These are phyloP conservation scores for Podaxis mareebaensis DNA, from an alignment of 768 basidiomycete species.

Conservation along the genomic window DNA sequence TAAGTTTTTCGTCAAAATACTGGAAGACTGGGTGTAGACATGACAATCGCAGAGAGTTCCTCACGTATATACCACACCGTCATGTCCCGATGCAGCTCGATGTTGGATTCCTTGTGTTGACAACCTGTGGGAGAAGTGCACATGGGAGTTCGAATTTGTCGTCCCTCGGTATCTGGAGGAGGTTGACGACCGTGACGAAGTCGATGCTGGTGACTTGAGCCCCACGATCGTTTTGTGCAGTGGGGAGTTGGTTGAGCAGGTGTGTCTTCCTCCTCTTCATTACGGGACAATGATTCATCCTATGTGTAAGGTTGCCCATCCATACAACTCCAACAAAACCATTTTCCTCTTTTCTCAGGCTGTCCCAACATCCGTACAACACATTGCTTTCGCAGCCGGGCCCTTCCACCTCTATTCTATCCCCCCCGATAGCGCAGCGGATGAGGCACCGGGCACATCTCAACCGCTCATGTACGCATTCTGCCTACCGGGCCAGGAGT, in stretches of 20 bases:
- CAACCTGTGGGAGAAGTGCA: slow-evolving; percentile 92
- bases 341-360: slow-evolving; percentile 92
- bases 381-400: slow-evolving; percentile 93
- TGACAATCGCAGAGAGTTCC: slow-evolving; percentile 72
- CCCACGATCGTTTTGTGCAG: slow-evolving; percentile 92
- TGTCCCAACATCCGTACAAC: slow-evolving; percentile 90
- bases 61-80: slow-evolving; percentile 88
- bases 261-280: slow-evolving; percentile 31
- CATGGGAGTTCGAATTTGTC: slow-evolving; percentile 98
- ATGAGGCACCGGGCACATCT: slow-evolving; percentile 62
- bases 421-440: slow-evolving; percentile 57
- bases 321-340: slow-evolving; percentile 89
- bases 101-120: slow-evolving; percentile 99
- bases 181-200: slow-evolving; percentile 47
- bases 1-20: slow-evolving; percentile 40
- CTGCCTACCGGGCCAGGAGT: slow-evolving; percentile 87
- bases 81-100: slow-evolving; percentile 87
- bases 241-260: slow-evolving; percentile 94
- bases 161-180: slow-evolving; percentile 85
- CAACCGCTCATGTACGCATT: slow-evolving; percentile 88
- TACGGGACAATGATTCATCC: slow-evolving; percentile 8
- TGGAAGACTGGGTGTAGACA: slow-evolving; percentile 11
- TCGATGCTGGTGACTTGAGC: slow-evolving; percentile 48
- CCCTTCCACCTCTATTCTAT: slow-evolving; percentile 84
- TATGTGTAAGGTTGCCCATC: slow-evolving; percentile 76